Base-by-base conservation (phyloP, 1,284 basidiomycete genomes). In the Rhodotorula sp. region DNA sequence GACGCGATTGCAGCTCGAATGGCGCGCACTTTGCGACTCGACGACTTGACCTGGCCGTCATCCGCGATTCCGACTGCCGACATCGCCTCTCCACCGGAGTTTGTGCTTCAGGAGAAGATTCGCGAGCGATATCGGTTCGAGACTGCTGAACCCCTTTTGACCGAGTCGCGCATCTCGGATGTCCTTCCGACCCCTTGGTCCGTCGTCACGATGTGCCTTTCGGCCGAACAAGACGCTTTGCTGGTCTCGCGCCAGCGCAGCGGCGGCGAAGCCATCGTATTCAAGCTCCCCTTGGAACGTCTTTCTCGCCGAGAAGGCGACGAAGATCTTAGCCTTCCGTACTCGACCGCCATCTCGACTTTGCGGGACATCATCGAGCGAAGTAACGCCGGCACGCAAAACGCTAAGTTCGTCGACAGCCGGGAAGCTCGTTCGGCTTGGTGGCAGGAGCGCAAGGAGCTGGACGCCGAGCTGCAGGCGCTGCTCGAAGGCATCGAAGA, bases 401-500 rank as follows among this genome's bases (percentile, higher is more conserved):
- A 84, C 19, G 93, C 93, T 0, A 87, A 87, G 60, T 83, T 88
- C 69, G 86, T 97, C 69, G 85, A 86, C 0, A 83, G 87, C 68
- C 83, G 85, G 2, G 72, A 75, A 14, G 72, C 68, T 49, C 67
- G 77, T 7, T 64, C 68, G 21, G 85, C 84, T 2, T 98, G 95
- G 95, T 99, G 95, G 95, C 87, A 86, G 52, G 85, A 88, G 64
- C 85, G 93, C 18, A 84, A 85, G 57, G 85, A 85, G 43, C 85
- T 99, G 45, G 95, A 99, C 79, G 84, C 83, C 61, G 85, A 92
- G 43, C 80, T 99, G 79, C 84, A 87, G 62, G 86, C 88, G 49
- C 83, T 99, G 15, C 82, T 97, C 43, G 87, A 88, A 72, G 91
- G 88, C 72, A 89, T 99, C 50, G 95, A 99, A 80, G 93, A 91